A percentile compares a stretch with the other conserved stretches of the same genome.
Evolutionary conservation across 1,139 yeast species (phyloP).

Genomic region (Sugiyamaella xylanicola): DNA sequence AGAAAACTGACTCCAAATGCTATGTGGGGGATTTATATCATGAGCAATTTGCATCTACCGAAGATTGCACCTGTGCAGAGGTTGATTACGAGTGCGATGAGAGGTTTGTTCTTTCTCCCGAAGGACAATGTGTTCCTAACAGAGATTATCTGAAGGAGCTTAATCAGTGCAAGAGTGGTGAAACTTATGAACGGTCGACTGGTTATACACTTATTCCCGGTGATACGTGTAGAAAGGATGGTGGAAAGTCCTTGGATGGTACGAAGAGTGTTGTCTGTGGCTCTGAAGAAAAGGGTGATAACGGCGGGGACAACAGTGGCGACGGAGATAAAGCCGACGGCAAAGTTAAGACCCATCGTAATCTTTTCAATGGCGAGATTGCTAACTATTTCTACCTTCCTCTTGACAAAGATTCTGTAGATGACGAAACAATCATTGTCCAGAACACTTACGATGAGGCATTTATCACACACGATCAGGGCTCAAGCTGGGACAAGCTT

Average conservation of each 20-base stretch:
- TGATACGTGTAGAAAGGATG: constrained; percentile 47
- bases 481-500: constrained; percentile 57
- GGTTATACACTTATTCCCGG: constrained; percentile 51
- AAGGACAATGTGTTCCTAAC: constrained; percentile 60
- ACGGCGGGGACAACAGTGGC: constrained; percentile 12
- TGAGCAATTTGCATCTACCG: constrained; percentile 59
- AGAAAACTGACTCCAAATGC: constrained; percentile 71
- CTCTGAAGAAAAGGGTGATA: constrained; percentile 18
- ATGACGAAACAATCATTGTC: constrained; percentile 66
- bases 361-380: constrained; percentile 44
- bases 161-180: constrained; percentile 26
- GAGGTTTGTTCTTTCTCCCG: constrained; percentile 52
- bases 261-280: constrained; percentile 28
- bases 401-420: constrained; percentile 43
- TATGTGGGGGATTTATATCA: constrained; percentile 61
- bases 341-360: constrained; percentile 9
- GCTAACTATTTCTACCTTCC: constrained; percentile 59
- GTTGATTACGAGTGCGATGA: constrained; percentile 73
- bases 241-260: constrained; percentile 31
- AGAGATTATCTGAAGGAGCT: constrained; percentile 29
- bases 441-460: constrained; percentile 55
- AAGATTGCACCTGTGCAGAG: constrained; percentile 65
- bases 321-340: constrained; percentile 16
- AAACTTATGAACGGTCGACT: constrained; percentile 30
- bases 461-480: constrained; percentile 79